phyloP scores from a whole-genome alignment of 495 filamentous ascomycete genomes.

The Daldinia childiae region DNA sequence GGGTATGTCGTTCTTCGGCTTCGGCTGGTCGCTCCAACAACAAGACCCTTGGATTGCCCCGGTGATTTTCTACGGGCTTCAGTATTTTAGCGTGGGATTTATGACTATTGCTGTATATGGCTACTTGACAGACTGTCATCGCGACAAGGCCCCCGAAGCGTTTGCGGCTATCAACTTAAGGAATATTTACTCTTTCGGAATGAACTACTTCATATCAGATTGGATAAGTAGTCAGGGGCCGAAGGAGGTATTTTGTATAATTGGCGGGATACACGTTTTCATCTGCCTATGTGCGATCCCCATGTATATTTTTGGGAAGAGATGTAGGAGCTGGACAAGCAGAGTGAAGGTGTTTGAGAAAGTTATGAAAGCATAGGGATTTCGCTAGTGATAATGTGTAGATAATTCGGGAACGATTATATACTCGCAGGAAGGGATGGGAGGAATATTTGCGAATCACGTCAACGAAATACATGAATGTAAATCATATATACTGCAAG shows the following conservation, averaged over 20 bases:
- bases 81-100: slow-evolving; percentile 57
- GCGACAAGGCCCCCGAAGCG: slow-evolving; percentile 55
- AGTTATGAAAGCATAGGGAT: slow-evolving; percentile 37
- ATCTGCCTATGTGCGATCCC: slow-evolving; percentile 50
- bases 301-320: slow-evolving; percentile 59
- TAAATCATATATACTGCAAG: not conserved
- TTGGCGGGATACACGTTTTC: slow-evolving; percentile 53
- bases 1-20: slow-evolving; percentile 55
- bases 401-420: not conserved
- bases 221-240: slow-evolving; percentile 52
- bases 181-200: slow-evolving; percentile 58
- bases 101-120: slow-evolving; percentile 53
- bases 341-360: slow-evolving; percentile 43
- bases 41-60: slow-evolving; percentile 53
- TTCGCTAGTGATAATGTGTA: not conserved
- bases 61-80: slow-evolving; percentile 53
- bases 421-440: not conserved
- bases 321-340: slow-evolving; percentile 45
- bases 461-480: not conserved
- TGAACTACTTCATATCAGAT: slow-evolving; percentile 56
- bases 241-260: slow-evolving; percentile 52
- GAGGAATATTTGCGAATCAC: not conserved
- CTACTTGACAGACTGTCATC: slow-evolving; percentile 58
- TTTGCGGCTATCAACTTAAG: slow-evolving; percentile 56
- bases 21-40: slow-evolving; percentile 51